These are phyloP conservation scores for Cystofilobasidium capitatum DNA, from an alignment of 768 basidiomycete genomes.

Conservation along the genomic window DNA sequence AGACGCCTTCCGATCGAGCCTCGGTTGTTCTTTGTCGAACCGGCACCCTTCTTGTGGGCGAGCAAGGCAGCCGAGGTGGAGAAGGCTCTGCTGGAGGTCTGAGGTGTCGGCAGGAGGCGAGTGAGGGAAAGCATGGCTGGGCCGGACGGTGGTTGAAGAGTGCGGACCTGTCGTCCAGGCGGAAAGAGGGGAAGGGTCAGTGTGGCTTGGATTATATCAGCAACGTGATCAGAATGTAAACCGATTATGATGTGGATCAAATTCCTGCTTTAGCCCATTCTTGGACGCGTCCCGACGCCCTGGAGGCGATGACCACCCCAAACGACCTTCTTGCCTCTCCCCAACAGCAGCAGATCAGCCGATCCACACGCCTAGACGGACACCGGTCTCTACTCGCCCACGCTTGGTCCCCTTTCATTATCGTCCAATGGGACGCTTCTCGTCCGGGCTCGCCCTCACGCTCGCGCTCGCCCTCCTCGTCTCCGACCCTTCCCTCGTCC, in stretches of 20 bases:
- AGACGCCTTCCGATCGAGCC: constrained; percentile 86
- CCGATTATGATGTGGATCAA: too few species aligned
- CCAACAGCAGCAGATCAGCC: background rate
- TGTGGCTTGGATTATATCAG: background rate
- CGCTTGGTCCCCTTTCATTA: background rate
- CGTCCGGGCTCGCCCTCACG: constrained; percentile 1
- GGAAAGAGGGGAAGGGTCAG: background rate
- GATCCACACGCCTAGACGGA: background rate
- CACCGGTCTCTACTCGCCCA: background rate
- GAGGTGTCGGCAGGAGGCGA: background rate
- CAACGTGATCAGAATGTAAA: too few species aligned
- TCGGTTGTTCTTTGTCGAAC: constrained; percentile 83
- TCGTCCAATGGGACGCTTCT: background rate
- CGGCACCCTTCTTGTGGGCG: constrained; percentile 96
- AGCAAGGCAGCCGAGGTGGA: constrained; percentile 13
- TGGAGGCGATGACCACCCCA: too few species aligned
- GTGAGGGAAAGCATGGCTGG: constrained; percentile 20
- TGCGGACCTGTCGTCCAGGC: background rate
- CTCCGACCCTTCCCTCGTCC: background rate
- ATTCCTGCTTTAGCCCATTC: too few species aligned
- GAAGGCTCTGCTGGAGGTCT: constrained; percentile 13
- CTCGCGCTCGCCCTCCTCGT: constrained; percentile 2
- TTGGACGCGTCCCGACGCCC: too few species aligned
- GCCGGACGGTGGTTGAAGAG: too few species aligned
- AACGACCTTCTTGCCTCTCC: background rate